A percentile compares a stretch with the other conserved stretches of the same genome.
phyloP scores from a whole-genome alignment of 2,329 filamentous ascomycete genomes.

The Trichoderma pleuroti region DNA sequence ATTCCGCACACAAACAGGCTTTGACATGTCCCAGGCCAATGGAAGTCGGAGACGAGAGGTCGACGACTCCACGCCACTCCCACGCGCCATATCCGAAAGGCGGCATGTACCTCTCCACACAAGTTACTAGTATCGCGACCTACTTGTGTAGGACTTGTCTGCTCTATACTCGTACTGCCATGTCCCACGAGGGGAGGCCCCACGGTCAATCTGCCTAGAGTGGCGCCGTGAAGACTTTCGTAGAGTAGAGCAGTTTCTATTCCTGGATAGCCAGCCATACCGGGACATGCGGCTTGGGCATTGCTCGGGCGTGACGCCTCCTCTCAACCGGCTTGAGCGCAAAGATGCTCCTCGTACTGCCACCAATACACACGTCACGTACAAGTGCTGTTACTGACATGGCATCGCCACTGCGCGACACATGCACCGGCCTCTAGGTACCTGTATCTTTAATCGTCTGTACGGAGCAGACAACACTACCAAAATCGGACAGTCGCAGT shows the following conservation, averaged over 20 bases:
- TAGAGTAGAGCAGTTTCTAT: neutral
- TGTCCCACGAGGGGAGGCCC: neutral
- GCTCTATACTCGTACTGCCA: neutral
- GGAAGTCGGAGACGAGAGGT: neutral
- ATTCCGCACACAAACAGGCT: neutral
- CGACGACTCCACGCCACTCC: neutral
- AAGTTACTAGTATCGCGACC: neutral
- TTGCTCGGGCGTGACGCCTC: neutral
- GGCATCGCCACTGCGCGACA: neutral
- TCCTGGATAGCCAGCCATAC: neutral
- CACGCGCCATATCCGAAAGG: neutral
- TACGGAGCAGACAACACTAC: neutral
- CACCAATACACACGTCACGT: neutral
- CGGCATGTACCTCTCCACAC: neutral
- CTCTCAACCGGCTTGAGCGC: neutral
- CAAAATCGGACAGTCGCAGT: neutral
- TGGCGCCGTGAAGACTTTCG: neutral
- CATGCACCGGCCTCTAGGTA: neutral
- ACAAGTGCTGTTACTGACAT: neutral
- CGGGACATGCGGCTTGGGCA: neutral
- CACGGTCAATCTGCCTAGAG: neutral
- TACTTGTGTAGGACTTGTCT: neutral
- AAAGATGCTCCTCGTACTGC: neutral
- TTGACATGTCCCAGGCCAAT: constrained; percentile 2
- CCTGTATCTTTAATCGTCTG: neutral